Base-by-base conservation (phyloP, 208 protist species). In the Acanthamoeba polyphaga region DNA sequence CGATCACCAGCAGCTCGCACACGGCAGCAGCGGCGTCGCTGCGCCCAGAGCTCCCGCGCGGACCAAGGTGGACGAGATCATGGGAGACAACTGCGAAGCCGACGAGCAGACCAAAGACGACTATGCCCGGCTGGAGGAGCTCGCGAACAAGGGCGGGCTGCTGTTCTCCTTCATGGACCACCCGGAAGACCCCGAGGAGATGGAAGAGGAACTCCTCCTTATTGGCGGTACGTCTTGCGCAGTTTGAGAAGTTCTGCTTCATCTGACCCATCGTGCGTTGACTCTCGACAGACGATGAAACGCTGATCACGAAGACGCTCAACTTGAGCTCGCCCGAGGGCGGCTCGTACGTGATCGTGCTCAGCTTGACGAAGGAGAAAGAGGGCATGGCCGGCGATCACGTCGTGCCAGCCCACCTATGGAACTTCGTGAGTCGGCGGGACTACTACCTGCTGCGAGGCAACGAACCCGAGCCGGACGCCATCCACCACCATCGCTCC, bases 271-370 rank as follows among this genome's bases (percentile, higher is more conserved):
- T 1, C 19, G 55, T 62, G 17, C 55, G 17, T 62, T 72, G 64
- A 34, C 64, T 38, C 8, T 72, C 1, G n/a, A 46, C 92, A 85
- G 84, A 95, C 8, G 58, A 87, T 49, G 95, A 96, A 13, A 95
- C 82, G 15, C 60, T 62, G 15, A 91, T 68, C 0, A 95, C 94
- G 7, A 96, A 92, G 84, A 95, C 93, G 49, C 92, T 96, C 24
- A 96, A 78, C 38, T 49, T 96, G 17, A 93, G 91, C 64, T 95
- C 93, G 34, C 93, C 95, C n/a, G 95, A 96, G 17, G 95, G 95
- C 38, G 95, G 95, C 13, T 95, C 95, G 7, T 96, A 95, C 70
- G 94, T 96, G 64, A 89, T 96, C 84, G 94, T 95, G n/a, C 84
- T 96, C 38, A 95, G 76, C 49, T 27, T 96, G 15, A 89, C 64